Conservation (phyloP, 1,139 yeast genomes). For the Kodamaea sp. region DNA sequence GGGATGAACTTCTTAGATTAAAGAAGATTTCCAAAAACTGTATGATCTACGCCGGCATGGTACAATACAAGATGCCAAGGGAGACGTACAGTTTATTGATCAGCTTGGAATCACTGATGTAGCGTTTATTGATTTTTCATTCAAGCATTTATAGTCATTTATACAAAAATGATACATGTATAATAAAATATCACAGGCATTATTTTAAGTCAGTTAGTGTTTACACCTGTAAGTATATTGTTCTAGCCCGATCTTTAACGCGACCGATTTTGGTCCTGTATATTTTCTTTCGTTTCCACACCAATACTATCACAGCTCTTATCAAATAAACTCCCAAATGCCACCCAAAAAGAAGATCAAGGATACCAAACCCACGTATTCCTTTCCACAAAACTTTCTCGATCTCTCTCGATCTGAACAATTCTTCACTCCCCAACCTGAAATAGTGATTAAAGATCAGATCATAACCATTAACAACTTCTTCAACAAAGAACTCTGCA, state of each 20-base stretch:
- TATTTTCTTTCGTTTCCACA: no score
- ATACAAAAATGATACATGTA: no score
- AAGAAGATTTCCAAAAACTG: slow-evolving; percentile 77
- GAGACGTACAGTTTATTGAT: slow-evolving; percentile 80
- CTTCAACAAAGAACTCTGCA: slow-evolving; percentile 43
- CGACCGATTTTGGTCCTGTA: no score
- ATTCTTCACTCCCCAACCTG: slow-evolving; percentile 39
- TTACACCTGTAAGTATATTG: no score
- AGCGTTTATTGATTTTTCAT: no score
- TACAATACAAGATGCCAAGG: slow-evolving; percentile 92
- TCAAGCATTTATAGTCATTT: no score
- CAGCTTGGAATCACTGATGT: slow-evolving; percentile 60
- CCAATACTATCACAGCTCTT: neutral
- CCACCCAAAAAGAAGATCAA: slow-evolving; percentile 12
- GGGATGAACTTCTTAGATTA: slow-evolving; percentile 54
- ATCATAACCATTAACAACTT: slow-evolving; percentile 50
- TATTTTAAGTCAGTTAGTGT: no score
- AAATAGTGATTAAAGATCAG: slow-evolving; percentile 37
- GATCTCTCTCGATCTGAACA: slow-evolving; percentile 22
- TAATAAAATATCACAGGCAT: no score
- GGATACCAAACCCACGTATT: slow-evolving; percentile 12
- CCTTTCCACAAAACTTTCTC: slow-evolving; percentile 33
- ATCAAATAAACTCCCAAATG: slow-evolving; percentile 7
- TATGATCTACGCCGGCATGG: slow-evolving; percentile 94
- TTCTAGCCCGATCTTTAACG: no score